phyloP scores from a whole-genome alignment of 176 grass and related monocot genomes.

The Zea luxurians region DNA sequence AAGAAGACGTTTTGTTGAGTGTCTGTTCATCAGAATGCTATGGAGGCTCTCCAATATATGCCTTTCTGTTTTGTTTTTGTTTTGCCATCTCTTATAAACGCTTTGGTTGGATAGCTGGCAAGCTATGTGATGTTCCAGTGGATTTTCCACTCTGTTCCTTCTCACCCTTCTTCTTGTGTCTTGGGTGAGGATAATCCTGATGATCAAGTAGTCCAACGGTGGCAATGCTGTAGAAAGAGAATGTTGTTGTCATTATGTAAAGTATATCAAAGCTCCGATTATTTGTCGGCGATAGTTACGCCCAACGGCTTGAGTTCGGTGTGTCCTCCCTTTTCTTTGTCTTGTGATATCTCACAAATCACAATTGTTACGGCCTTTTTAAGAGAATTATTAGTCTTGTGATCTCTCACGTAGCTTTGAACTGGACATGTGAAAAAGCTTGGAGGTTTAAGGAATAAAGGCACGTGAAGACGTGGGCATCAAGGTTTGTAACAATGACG shows the following conservation, averaged over 20 bases:
- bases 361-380: too few species aligned
- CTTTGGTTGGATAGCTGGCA: slow-evolving; percentile 43
- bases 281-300: not conserved
- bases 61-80: slow-evolving; percentile 18
- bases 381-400: too few species aligned
- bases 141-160: not conserved
- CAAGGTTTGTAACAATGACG: slow-evolving; percentile 34
- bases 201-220: slow-evolving; percentile 29
- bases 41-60: slow-evolving; percentile 47
- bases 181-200: slow-evolving; percentile 25
- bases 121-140: slow-evolving; percentile 38
- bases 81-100: slow-evolving; percentile 44
- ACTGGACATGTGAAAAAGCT: slow-evolving; percentile 3
- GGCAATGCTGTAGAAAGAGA: slow-evolving; percentile 34
- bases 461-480: slow-evolving; percentile 32
- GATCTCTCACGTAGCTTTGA: not conserved
- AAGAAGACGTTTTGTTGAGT: slow-evolving; percentile 46
- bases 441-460: slow-evolving; percentile 34
- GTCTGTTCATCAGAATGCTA: slow-evolving; percentile 44
- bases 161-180: not conserved
- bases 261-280: slow-evolving; percentile 27
- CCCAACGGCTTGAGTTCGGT: not conserved
- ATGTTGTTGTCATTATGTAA: slow-evolving; percentile 41
- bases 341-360: not conserved
- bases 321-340: not conserved